Base-by-base conservation (phyloP, 2,329 filamentous ascomycete species). In the Clarireedia paspali region DNA sequence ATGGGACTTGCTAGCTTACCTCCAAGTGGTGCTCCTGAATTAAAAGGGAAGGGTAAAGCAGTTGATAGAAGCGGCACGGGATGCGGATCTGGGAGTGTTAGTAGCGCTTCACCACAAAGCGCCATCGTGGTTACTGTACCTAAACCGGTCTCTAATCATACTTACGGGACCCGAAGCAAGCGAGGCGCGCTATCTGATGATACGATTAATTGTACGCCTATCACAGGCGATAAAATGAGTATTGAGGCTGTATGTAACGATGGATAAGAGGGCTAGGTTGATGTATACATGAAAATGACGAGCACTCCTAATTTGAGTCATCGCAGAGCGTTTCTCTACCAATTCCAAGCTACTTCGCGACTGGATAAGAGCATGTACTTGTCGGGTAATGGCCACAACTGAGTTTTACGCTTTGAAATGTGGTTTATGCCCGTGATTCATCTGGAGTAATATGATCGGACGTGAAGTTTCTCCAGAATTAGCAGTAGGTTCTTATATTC, bases 221-320 rank as follows among this genome's bases (percentile, higher is more conserved):
- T 42, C 4, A 20, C 15, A 9, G 39, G 24, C 10, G 38, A 55
- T 44, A 34, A 36, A n/a, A 55, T 55, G 53, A 50, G 46, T 3
- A 55, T 55, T 26, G 53, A 27, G 5, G 53, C 53, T 15, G 53
- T 55, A 15, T 55, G 53, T 50, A 55, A 55, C 20, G 53, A 54
- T 49, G 30, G 52, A 49, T 54, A 23, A 42, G 6, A n/a, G 39
- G 20, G 17, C 9, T 42, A 42, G 5, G 39, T 20, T 42, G n/a
- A 14, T 42, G 20, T 20, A 42, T 42, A 20, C 39, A 42, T 34
- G 12, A 12, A 34, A 34, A 34, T 12, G 30, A 34, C 10, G 30
- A 34, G 10, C 30, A 14, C 30, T 34, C 30, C 27, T 12, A 34
- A 34, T 34, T 34, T 34, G 30, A 12, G 30, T 34, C 10, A 34